These are phyloP conservation scores for Suillus placidus DNA, from an alignment of 768 basidiomycete species.

Conservation along the genomic window DNA sequence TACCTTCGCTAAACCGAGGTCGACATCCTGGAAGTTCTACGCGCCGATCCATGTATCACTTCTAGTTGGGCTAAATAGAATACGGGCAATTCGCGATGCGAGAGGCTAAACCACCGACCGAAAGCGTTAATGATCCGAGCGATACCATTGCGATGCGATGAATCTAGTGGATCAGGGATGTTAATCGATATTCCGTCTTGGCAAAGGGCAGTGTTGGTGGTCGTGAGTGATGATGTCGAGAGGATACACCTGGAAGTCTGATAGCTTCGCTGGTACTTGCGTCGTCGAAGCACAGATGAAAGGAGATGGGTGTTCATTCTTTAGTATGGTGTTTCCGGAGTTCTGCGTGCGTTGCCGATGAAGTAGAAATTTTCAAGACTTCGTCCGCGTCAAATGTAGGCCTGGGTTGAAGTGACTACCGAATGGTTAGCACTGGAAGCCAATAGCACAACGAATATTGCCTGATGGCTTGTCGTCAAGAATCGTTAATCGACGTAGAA, in stretches of 20 bases:
- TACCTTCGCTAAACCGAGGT: background rate
- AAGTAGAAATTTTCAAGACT: too few species aligned
- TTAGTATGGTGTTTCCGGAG: too few species aligned
- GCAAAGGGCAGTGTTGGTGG: background rate
- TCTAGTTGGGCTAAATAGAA: background rate
- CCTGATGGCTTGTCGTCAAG: too few species aligned
- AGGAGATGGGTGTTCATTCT: too few species aligned
- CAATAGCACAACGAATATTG: too few species aligned
- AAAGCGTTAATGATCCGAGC: background rate
- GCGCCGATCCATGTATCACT: background rate
- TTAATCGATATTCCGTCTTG: background rate
- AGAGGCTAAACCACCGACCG: background rate
- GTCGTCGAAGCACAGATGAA: background rate
- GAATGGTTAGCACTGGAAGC: too few species aligned
- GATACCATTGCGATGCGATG: too few species aligned
- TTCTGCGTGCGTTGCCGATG: too few species aligned
- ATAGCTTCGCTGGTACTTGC: background rate
- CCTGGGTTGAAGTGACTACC: too few species aligned
- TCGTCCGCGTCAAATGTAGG: too few species aligned
- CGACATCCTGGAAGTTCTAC: background rate
- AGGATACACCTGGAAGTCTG: background rate
- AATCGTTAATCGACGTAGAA: too few species aligned
- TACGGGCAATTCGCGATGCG: background rate
- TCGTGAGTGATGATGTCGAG: background rate
- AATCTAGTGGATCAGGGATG: too few species aligned